Evolutionary conservation across 1,284 basidiomycete genomes (phyloP).

Genomic region (Trametes sp.): DNA sequence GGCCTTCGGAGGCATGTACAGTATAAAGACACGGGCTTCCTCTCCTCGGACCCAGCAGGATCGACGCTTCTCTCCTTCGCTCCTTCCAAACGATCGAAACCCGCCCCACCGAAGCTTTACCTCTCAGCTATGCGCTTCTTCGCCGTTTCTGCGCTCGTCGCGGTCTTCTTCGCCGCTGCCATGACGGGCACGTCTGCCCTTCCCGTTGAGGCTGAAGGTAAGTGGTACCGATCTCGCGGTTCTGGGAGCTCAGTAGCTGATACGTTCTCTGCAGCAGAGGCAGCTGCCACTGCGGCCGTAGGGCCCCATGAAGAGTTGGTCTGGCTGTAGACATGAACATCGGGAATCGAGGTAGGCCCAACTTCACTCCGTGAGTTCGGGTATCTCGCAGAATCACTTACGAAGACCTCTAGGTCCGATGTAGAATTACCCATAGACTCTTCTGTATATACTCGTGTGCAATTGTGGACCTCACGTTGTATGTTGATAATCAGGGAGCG

Average conservation of each 20-base stretch:
- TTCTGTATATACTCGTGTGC: no score
- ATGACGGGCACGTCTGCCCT: neutral
- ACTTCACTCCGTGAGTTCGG: no score
- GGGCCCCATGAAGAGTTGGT: slow-evolving; percentile 11
- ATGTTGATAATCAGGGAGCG: no score
- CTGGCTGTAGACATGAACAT: slow-evolving; percentile 6
- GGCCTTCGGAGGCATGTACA: neutral
- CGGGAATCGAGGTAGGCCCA: no score
- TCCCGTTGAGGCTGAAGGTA: neutral
- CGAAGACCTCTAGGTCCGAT: no score
- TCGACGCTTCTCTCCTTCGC: neutral
- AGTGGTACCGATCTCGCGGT: no score
- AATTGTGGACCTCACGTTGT: no score
- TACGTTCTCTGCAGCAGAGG: neutral
- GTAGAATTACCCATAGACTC: no score
- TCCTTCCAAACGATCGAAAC: neutral
- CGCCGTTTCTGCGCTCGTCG: neutral
- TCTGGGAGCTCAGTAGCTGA: no score
- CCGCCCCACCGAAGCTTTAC: neutral
- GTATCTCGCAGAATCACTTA: no score
- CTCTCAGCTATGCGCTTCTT: neutral
- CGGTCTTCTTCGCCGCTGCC: neutral
- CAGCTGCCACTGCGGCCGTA: neutral
- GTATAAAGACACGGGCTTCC: neutral
- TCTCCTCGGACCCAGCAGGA: neutral